Evolutionary conservation across 352 stramenopile species (phyloP).

Genomic region (Phytophthora brassicae): DNA sequence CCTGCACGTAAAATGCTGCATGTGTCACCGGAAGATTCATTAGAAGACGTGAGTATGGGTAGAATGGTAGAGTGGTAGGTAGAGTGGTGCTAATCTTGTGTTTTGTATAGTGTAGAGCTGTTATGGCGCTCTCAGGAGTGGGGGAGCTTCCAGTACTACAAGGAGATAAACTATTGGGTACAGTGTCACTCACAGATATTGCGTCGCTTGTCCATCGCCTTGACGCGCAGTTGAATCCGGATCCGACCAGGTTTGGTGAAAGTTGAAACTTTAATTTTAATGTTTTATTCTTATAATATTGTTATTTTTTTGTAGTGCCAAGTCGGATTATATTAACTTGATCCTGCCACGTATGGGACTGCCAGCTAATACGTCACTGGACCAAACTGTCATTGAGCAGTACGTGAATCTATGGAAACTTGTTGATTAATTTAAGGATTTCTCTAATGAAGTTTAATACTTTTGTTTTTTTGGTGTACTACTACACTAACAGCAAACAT

Average conservation of each 20-base stretch:
- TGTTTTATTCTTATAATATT: no score
- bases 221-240: constrained; percentile 50
- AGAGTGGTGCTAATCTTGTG: not conserved
- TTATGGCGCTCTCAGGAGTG: constrained; percentile 74
- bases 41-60: constrained; percentile 57
- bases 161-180: constrained; percentile 69
- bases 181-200: constrained; percentile 81
- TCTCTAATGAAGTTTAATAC: not conserved
- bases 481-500: constrained; percentile 24
- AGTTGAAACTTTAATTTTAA: no score
- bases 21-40: constrained; percentile 70
- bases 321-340: constrained; percentile 90
- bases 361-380: constrained; percentile 67
- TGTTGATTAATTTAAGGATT: not conserved
- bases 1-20: constrained; percentile 73
- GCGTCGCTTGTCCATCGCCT: constrained; percentile 70
- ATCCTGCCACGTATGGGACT: constrained; percentile 82
- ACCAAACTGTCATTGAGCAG: constrained; percentile 41
- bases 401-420: no score
- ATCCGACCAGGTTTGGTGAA: constrained; percentile 53
- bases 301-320: constrained; percentile 54
- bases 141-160: constrained; percentile 70
- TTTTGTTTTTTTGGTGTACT: constrained; percentile 1
- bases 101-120: constrained; percentile 55
- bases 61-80: not conserved